phyloP scores from a whole-genome alignment of 164 flowering plant genomes.

The Macadamia integrifolia region DNA sequence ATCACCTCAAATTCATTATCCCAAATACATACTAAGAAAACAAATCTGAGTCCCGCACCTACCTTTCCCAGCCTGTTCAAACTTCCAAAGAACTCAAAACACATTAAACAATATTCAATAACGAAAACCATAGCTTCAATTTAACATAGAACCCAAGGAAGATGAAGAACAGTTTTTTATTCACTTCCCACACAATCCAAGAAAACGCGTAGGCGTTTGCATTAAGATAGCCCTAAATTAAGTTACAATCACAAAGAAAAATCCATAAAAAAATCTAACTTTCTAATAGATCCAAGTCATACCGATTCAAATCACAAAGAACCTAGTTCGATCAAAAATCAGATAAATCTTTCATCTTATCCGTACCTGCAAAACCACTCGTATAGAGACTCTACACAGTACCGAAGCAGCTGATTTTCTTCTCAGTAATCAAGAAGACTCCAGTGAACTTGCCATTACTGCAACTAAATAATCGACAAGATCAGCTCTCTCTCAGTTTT shows the following conservation, averaged over 20 bases:
- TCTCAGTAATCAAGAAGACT: not conserved
- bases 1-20: not conserved
- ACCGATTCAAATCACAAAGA: not conserved
- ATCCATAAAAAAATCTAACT: not conserved
- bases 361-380: not conserved
- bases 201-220: not conserved
- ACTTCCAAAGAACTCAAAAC: not conserved
- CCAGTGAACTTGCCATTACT: not conserved
- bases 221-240: no score
- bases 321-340: not conserved
- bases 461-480: not conserved
- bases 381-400: no score
- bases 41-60: not conserved
- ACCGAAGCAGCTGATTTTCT: not conserved
- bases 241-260: not conserved
- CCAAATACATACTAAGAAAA: not conserved
- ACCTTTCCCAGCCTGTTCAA: not conserved
- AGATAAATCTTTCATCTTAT: not conserved
- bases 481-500: not conserved
- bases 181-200: not conserved
- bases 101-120: not conserved
- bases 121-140: not conserved
- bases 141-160: not conserved
- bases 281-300: not conserved
- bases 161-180: not conserved